Base-by-base conservation (phyloP, 208 protist genomes). In the Phytomonas sp. region DNA sequence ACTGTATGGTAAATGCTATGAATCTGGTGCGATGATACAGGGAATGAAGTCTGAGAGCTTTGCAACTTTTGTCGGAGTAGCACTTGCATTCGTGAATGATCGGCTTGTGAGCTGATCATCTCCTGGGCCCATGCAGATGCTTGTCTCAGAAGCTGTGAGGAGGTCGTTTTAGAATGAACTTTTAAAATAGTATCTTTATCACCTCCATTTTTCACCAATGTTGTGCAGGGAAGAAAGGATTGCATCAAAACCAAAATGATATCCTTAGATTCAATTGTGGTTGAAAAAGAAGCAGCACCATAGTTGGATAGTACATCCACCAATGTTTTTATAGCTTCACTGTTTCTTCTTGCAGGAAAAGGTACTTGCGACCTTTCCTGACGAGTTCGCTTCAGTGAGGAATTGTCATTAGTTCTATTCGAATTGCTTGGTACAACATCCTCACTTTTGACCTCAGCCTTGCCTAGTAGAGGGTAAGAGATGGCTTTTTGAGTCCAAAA, bases 211-310 rank as follows among this genome's bases (percentile, higher is more conserved):
- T 73, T 29, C 63, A 32, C 52, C 29, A 31, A 37, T 4, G 52
- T 63, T 11, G 78, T 79, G 36, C 33, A 36, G 14, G 83, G 83
- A 61, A 92, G 37, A 34, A 89, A 78, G 60, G 73, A 79, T 72
- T 92, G 87, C 59, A 77, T 71, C 59, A 89, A 32, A 33, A 71
- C 65, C 29, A 86, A 70, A 60, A 87, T 60, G 30, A 81, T 76
- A 69, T 92, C 87, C 19, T 77, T 75, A 32, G 84, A 75, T 33
- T 87, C 81, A 29, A 92, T 74, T 37, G 79, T 78, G 16, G 74
- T 70, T 49, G 84, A 74, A 68, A 89, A 92, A 29, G 87, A 87
- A 32, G 78, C 62, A 2, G 81, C 80, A 16, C 83, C 83, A 29
- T 82, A 76, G 34, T 75, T 62, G 34, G 69, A 66, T 59, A 88